Conservation (phyloP, 176 grass and related monocot genomes). For the Raddia guianensis region DNA sequence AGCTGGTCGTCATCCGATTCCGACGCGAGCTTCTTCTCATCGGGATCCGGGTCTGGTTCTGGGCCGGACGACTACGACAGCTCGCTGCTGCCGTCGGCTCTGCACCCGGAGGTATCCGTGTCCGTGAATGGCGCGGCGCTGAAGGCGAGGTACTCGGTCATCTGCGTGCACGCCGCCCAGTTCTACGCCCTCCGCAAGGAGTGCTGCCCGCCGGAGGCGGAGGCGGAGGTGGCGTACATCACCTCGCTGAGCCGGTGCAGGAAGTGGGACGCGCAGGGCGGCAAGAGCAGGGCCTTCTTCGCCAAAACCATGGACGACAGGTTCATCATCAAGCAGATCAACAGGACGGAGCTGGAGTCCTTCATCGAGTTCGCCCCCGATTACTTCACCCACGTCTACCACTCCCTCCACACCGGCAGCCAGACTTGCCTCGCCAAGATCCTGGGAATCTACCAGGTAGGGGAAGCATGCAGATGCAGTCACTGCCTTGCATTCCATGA, state of each 20-base stretch:
- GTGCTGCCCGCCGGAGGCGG: conserved; percentile 62
- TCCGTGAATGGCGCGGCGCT: conserved; percentile 46
- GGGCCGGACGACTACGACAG: conserved; percentile 36
- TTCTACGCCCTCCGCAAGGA: conserved; percentile 71
- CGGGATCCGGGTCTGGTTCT: neutral
- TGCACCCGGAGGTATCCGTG: conserved; percentile 60
- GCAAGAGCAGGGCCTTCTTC: conserved; percentile 72
- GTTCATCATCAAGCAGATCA: conserved; percentile 79
- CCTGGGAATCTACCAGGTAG: conserved; percentile 68
- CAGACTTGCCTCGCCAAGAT: conserved; percentile 76
- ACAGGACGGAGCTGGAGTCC: conserved; percentile 69
- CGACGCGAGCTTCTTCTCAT: conserved; percentile 32
- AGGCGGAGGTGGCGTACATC: conserved; percentile 59
- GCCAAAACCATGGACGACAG: conserved; percentile 70
- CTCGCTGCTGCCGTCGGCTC: conserved; percentile 25
- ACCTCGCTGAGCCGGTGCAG: conserved; percentile 64
- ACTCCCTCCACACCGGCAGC: conserved; percentile 60
- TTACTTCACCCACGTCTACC: conserved; percentile 68
- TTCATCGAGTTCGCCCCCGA: conserved; percentile 69
- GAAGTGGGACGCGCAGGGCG: conserved; percentile 72
- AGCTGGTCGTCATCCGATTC: conserved; percentile 51
- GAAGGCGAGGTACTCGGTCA: conserved; percentile 56
- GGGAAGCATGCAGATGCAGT: no score
- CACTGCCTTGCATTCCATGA: no score
- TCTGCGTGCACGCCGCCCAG: conserved; percentile 57